phyloP scores from a whole-genome alignment of 352 stramenopile genomes.

The Phytopythium vexans region DNA sequence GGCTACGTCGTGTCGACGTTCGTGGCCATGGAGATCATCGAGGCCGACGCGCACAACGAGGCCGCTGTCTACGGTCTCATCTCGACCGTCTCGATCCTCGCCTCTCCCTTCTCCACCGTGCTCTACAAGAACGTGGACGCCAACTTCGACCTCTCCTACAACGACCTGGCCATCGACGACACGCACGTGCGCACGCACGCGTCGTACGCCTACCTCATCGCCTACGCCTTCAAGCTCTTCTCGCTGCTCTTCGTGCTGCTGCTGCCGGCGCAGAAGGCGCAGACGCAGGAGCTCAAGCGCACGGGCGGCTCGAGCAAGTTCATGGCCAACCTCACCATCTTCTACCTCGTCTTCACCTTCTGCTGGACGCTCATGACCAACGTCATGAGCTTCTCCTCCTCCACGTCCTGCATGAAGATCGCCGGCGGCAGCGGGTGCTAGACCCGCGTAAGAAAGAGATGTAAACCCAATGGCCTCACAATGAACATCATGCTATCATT shows the following conservation, averaged over 20 bases:
- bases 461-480: not conserved
- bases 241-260: conserved; percentile 39
- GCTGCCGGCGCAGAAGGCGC: conserved; percentile 43
- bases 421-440: conserved; percentile 34
- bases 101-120: conserved; percentile 40
- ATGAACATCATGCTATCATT: not conserved
- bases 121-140: conserved; percentile 56
- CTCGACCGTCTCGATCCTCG: conserved; percentile 32
- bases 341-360: conserved; percentile 38
- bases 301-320: conserved; percentile 31
- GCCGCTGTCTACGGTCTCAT: conserved; percentile 47
- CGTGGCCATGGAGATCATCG: conserved; percentile 51
- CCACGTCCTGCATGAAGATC: conserved; percentile 40
- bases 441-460: no score
- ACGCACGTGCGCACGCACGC: conserved; percentile 29
- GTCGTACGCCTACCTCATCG: conserved; percentile 31
- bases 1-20: conserved; percentile 51
- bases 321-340: conserved; percentile 30
- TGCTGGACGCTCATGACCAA: conserved; percentile 52
- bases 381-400: conserved; percentile 45
- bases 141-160: conserved; percentile 38
- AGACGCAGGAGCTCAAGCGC: conserved; percentile 45
- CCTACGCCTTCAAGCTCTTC: conserved; percentile 40
- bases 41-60: conserved; percentile 40
- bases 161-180: conserved; percentile 35